Evolutionary conservation across 306 rosid genomes (phyloP), one percentile per base, ranked within the genome.

Genomic region (Mimosa pudica): DNA sequence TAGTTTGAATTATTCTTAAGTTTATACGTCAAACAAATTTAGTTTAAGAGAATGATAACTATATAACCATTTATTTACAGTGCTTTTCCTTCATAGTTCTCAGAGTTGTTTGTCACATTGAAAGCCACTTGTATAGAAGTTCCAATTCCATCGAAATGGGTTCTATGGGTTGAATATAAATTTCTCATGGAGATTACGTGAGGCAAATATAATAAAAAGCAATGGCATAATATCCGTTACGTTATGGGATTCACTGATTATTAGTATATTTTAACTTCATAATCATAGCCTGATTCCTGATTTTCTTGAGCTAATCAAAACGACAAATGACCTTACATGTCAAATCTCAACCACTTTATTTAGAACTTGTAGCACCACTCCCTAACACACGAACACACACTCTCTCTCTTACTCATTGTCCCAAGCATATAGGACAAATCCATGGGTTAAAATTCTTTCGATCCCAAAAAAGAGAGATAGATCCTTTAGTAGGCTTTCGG

Each of bases 401-500:
- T 1, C 17, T 14, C n/a, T 51, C 58, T 60, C 62, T 54, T 48
- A 33, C 64, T 83, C 77, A 32, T 77, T 61, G 13, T 20, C 36
- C 10, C 49, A 38, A 10, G 73, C 73, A 44, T n/a, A 42, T n/a
- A 42, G 73, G 73, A 68, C 49, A 48, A 69, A 13, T 18, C 48
- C 24, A 82, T 71, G 51, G 38, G 71, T 63, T 78, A 90, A 88
- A 85, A 79, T 75, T 75, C 88, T 81, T 85, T 77, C 89, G 85
- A 81, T 84, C 81, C 54, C 89, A 8, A 51, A 8, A 51, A 54
- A 72, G 77, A 82, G 81, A 67, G 75, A 77, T 86, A 67, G 75
- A 77, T 86, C 83, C 87, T 94, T 86, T 81, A 77, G 66, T 90
- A 88, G 90, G 76, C 99, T 93, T 95, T 95, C 96, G 98, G 99